Evolutionary conservation across 2,329 filamentous ascomycete species (phyloP), one percentile per base, ranked within the genome.

Genomic region (Drechslera avenae): DNA sequence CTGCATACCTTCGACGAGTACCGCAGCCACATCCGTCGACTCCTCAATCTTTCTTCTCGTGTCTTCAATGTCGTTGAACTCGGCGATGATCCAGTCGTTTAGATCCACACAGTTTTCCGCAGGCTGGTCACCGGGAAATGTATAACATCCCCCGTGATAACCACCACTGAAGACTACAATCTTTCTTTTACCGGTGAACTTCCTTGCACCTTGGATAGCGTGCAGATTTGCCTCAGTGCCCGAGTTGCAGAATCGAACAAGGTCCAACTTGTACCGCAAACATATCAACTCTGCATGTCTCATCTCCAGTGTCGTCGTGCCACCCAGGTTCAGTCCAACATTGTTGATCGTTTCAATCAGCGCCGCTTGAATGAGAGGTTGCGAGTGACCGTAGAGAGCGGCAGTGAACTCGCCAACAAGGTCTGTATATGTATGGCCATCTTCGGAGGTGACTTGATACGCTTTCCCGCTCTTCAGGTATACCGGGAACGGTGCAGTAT

Each of bases 1-100:
- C 57, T 88, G 84, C 79, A 90, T 84, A 0, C 79, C 79, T 68
- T 90, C 87, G 0, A 90, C 74, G 2, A 90, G 62, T 16, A 90
- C 83, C 0, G 83, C 86, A 0, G 84, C 86, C 0, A 89, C 68
- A 7, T 79, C 76, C 2, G 49, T 58, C 16, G 57, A 63, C 51
- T 33, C 60, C 5, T 74, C 64, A 6, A 86, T 75, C 9, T 80
- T 74, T 2, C 54, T 55, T 5, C 67, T 70, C 0, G 81, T 79
- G 3, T 75, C 75, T 0, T 74, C 71, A 1, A 81, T 57, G 45
- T 88, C 81, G 52, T 90, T 89, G 66, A 86, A 90, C 30, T 73
- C 76, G 1, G 79, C 85, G 2, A 88, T 66, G 0, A 88, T 70
- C 72, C 81, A 88, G 4, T 87, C 81, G 3, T 80, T 71, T 1